Base-by-base conservation (phyloP, 2,329 filamentous ascomycete genomes). In the Curvularia spicifera region DNA sequence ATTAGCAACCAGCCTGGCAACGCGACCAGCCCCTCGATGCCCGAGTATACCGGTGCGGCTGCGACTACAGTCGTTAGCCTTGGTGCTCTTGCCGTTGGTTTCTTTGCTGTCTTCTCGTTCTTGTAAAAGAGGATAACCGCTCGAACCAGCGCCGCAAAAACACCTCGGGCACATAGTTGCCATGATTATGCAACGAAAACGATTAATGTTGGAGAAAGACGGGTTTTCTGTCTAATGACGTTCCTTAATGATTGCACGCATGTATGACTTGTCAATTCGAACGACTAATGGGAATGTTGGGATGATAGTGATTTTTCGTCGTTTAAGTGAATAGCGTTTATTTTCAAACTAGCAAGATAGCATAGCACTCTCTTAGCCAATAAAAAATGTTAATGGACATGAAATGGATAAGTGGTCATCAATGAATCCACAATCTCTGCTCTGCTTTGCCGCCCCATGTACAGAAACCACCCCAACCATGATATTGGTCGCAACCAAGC, bases 31-130 rank as follows among this genome's bases (percentile, higher is more conserved):
- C 45, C 67, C 10, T 4, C 61, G 8, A 26, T 66, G 0, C 18
- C 70, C 4, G 54, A 71, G 56, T 76, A 68, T 66, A 72, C 73
- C 20, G 73, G 72, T 46, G 73, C 71, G 29, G 73, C 72, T n/a
- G 45, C 65, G 1, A 67, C 64, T 28, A 53, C 58, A 22, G 59
- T 58, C 28, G 59, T 61, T 40, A 68, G 62, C 37, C 18, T 67
- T 28, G 69, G 72, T 40, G 72, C 68, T 20, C 42, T 76, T 26
- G 69, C 62, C 12, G 72, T 67, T 33, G 73, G 68, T 51, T 47
- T 75, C 4, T 31, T 73, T 18, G 74, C 65, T 40, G 54, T 72
- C 28, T 65, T 74, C 39, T 68, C 66, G 26, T 54, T 75, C 57
- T 61, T 76, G 50, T 76, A 71, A 70, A 55, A 42, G 40, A 51